phyloP scores from a whole-genome alignment of 2,329 filamentous ascomycete genomes.

The Ophiostoma sp. region DNA sequence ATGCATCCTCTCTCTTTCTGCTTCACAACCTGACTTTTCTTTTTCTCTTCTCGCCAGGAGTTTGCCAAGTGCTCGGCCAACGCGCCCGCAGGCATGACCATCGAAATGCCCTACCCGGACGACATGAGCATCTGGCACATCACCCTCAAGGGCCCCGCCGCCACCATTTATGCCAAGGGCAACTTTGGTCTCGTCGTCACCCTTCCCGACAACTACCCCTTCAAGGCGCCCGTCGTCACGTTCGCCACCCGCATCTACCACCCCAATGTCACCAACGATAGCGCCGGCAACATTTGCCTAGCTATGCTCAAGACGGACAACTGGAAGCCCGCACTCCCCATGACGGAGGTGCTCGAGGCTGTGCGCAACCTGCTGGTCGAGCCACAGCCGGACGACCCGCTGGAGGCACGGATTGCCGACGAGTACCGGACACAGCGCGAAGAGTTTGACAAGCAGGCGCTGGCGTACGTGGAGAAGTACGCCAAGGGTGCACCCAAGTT shows the following conservation, averaged over 20 bases:
- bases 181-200: constrained; percentile 70
- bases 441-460: constrained; percentile 73
- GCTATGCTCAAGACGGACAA: constrained; percentile 79
- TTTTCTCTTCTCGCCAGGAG: constrained; percentile 44
- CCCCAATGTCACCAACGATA: constrained; percentile 89
- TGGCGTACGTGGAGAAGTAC: constrained; percentile 71
- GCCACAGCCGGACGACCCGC: constrained; percentile 85
- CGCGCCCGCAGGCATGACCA: constrained; percentile 50
- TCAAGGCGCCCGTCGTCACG: constrained; percentile 78
- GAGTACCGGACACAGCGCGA: constrained; percentile 70
- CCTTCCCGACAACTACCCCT: constrained; percentile 81
- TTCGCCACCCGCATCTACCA: constrained; percentile 94
- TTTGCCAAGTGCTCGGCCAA: constrained; percentile 50
- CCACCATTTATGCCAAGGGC: constrained; percentile 61
- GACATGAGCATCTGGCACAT: constrained; percentile 57
- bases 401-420: constrained; percentile 83
- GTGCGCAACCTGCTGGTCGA: constrained; percentile 72
- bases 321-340: constrained; percentile 86
- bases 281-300: constrained; percentile 81
- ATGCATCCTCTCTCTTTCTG: background rate
- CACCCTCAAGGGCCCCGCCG: constrained; percentile 47
- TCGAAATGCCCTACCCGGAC: constrained; percentile 48
- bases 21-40: background rate
- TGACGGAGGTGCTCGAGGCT: constrained; percentile 74
- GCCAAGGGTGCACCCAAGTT: constrained; percentile 49